phyloP scores from a whole-genome alignment of 2,329 filamentous ascomycete genomes.

The Diplodia corticola region DNA sequence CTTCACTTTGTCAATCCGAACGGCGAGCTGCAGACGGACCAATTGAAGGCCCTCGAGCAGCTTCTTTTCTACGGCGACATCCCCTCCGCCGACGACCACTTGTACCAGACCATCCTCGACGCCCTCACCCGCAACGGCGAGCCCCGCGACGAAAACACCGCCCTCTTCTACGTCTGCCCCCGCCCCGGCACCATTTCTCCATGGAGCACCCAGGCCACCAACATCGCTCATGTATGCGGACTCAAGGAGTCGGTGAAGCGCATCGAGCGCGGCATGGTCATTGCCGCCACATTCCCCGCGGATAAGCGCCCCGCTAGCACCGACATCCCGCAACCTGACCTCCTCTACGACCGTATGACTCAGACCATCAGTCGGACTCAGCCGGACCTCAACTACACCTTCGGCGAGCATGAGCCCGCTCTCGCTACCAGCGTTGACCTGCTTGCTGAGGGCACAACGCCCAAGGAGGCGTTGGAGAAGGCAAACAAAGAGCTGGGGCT shows the following conservation, averaged over 20 bases:
- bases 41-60: slow-evolving; percentile 57
- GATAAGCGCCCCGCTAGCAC: slow-evolving; percentile 53
- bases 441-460: slow-evolving; percentile 63
- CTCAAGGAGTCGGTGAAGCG: slow-evolving; percentile 70
- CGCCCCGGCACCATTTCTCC: slow-evolving; percentile 83
- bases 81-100: slow-evolving; percentile 48
- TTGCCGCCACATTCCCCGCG: slow-evolving; percentile 61
- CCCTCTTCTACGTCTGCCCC: slow-evolving; percentile 72
- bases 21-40: slow-evolving; percentile 42
- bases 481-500: slow-evolving; percentile 85
- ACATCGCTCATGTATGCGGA: slow-evolving; percentile 88
- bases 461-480: slow-evolving; percentile 71
- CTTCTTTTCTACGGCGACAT: slow-evolving; percentile 61
- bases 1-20: slow-evolving; percentile 52
- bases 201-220: slow-evolving; percentile 96
- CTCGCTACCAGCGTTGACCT: slow-evolving; percentile 76
- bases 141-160: slow-evolving; percentile 52
- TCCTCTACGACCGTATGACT: slow-evolving; percentile 93
- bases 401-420: slow-evolving; percentile 65
- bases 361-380: slow-evolving; percentile 69
- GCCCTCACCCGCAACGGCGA: slow-evolving; percentile 51
- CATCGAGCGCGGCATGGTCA: slow-evolving; percentile 81
- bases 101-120: slow-evolving; percentile 49
- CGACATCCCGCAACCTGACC: slow-evolving; percentile 63
- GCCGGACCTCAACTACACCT: slow-evolving; percentile 75